Evolutionary conservation across 176 grass and related monocot genomes (phyloP), one percentile per base, ranked within the genome.

Genomic region (Urochloa ruziziensis): DNA sequence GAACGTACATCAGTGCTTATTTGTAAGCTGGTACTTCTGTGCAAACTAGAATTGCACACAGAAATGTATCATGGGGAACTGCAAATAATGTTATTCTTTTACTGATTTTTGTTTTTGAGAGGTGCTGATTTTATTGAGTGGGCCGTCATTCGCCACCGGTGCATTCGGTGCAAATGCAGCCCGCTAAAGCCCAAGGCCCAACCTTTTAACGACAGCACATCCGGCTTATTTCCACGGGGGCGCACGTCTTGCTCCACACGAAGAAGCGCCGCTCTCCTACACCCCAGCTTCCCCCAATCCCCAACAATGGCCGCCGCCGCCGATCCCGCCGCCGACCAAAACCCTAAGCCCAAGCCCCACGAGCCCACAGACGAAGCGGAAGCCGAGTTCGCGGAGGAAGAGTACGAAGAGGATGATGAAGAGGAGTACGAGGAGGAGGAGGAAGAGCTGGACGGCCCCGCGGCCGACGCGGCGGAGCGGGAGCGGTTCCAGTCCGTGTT

Each of bases 401-500:
- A 86, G 46, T 53, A 65, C 33, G 78, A 85, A 1, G 79, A 81
- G 21, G 89, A 88, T 1, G 82, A 77, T 10, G 81, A 83, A 3
- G 47, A 37, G 43, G 62, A 80, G 21, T 32, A 87, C 30, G 83
- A 84, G 16, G 81, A 64, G 0, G 90, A 92, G 1, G 88, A 91
- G 44, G 92, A 90, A 19, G 90, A 88, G 74, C 80, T 67, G 42
- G 94, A 94, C 70, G 81, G 63, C 69, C 48, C 81, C 39, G 82
- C 73, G 52, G 51, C 66, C 14, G 48, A 24, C 10, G 89, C 79
- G 34, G 69, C 43, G 71, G 84, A 93, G 84, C 88, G 87, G 60
- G 85, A 92, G 82, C 80, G 84, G 60, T n/a, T 94, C 40, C 84
- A 85, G 47, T 46, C 82, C 21, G 76, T 98, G 42, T 76, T 96